A percentile compares a stretch with the other conserved stretches of the same genome.
Evolutionary conservation across 2,329 filamentous ascomycete species (phyloP).

Genomic region (Alternaria alternata): DNA sequence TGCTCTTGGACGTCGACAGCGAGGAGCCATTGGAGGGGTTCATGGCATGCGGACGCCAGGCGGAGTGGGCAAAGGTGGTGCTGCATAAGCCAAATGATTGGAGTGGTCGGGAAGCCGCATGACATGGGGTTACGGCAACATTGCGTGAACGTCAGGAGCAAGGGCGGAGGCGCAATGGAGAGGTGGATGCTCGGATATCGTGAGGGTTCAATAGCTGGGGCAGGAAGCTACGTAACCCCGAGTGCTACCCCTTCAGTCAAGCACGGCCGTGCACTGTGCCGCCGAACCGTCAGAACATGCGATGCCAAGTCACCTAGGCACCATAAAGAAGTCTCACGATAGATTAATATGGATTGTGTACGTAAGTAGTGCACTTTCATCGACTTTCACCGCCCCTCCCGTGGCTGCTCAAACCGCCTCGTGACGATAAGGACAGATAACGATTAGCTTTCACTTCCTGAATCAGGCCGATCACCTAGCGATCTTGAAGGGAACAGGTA

Average conservation of each 20-base stretch:
- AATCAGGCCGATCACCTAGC: neutral
- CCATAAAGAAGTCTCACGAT: slow-evolving; percentile 13
- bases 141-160: slow-evolving; percentile 20
- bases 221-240: slow-evolving; percentile 32
- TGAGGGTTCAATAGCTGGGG: slow-evolving; percentile 24
- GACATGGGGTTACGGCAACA: slow-evolving; percentile 44
- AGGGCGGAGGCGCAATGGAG: slow-evolving; percentile 16
- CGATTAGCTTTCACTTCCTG: slow-evolving; percentile 9
- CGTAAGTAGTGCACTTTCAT: slow-evolving; percentile 12
- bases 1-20: slow-evolving; percentile 51
- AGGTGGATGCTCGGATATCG: slow-evolving; percentile 16
- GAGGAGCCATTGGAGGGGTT: slow-evolving; percentile 51
- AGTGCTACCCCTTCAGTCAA: slow-evolving; percentile 22
- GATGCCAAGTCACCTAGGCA: slow-evolving; percentile 18
- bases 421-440: slow-evolving; percentile 37
- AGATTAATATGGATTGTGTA: slow-evolving; percentile 12
- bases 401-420: neutral
- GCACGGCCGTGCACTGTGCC: slow-evolving; percentile 25
- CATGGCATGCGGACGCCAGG: slow-evolving; percentile 50
- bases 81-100: slow-evolving; percentile 48
- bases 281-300: slow-evolving; percentile 12
- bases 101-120: slow-evolving; percentile 40
- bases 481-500: neutral
- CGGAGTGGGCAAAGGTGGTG: slow-evolving; percentile 42
- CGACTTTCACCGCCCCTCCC: slow-evolving; percentile 5